Conservation (phyloP, 2,329 filamentous ascomycete genomes). For the Alternaria novae-zelandiae region DNA sequence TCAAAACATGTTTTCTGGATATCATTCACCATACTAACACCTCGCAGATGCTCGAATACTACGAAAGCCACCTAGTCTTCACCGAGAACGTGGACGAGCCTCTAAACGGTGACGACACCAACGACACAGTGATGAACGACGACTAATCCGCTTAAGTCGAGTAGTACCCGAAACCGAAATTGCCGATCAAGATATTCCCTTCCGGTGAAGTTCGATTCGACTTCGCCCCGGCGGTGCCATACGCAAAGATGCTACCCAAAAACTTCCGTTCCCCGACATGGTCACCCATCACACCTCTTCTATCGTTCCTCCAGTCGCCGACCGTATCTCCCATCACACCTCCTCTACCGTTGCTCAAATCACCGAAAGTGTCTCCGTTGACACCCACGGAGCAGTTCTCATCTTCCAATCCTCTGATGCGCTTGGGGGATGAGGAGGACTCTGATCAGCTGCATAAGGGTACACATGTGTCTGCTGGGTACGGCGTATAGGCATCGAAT, state of each 20-base stretch:
- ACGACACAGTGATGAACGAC: slow-evolving; percentile 5
- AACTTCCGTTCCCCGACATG: neutral
- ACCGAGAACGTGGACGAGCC: slow-evolving; percentile 14
- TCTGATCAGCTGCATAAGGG: neutral
- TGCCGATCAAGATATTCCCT: neutral
- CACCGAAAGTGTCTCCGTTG: neutral
- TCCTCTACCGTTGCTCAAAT: neutral
- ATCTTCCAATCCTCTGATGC: neutral
- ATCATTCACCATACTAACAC: slow-evolving; percentile 1
- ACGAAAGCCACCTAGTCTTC: slow-evolving; percentile 56
- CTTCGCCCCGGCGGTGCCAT: neutral
- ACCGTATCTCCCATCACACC: neutral
- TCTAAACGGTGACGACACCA: slow-evolving; percentile 20
- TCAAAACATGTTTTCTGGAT: neutral
- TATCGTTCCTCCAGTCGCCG: neutral
- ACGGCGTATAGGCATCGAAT: neutral
- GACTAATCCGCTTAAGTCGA: slow-evolving; percentile 7
- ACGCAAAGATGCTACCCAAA: neutral
- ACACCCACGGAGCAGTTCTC: neutral
- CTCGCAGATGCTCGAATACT: slow-evolving; percentile 54
- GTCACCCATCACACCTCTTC: neutral
- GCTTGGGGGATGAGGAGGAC: neutral
- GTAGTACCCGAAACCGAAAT: slow-evolving; percentile 4
- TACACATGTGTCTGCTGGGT: neutral
- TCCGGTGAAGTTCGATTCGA: neutral